These are phyloP conservation scores for Papiliotrema fonsecae DNA, from an alignment of 1,284 basidiomycete genomes.

Conservation along the genomic window DNA sequence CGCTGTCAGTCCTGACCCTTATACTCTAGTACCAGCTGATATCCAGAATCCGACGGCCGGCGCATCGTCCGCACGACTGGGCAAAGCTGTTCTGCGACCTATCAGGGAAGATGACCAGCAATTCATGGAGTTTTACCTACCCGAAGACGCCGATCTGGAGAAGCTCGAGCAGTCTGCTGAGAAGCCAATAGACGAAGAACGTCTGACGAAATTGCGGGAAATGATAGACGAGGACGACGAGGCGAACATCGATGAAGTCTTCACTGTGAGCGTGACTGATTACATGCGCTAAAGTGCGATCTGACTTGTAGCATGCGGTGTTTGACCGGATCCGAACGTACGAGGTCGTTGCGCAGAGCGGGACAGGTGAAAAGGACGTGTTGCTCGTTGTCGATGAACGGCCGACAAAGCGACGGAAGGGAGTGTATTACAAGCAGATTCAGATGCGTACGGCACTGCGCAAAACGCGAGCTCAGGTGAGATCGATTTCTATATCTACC, in stretches of 20 bases:
- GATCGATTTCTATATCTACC: slow-evolving; percentile 24
- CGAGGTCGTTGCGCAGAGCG: slow-evolving; percentile 36
- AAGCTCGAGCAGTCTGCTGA: slow-evolving; percentile 20
- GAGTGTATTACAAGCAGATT: slow-evolving; percentile 82
- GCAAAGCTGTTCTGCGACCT: slow-evolving; percentile 78
- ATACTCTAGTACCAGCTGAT: not conserved
- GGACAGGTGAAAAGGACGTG: slow-evolving; percentile 59
- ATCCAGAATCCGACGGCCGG: slow-evolving; percentile 60
- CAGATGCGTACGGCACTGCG: slow-evolving; percentile 78
- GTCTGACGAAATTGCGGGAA: slow-evolving; percentile 15
- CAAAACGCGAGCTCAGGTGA: slow-evolving; percentile 73
- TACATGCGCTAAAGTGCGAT: not conserved
- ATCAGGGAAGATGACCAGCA: slow-evolving; percentile 75
- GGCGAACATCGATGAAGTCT: slow-evolving; percentile 25
- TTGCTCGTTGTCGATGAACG: slow-evolving; percentile 65
- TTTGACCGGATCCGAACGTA: slow-evolving; percentile 42
- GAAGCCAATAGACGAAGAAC: slow-evolving; percentile 19
- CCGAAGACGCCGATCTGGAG: slow-evolving; percentile 62
- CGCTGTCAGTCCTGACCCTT: slow-evolving; percentile 55
- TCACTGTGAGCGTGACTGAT: slow-evolving; percentile 20
- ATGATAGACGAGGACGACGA: slow-evolving; percentile 20
- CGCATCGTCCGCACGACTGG: slow-evolving; percentile 53
- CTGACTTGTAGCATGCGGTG: slow-evolving; percentile 19
- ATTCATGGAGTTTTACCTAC: slow-evolving; percentile 83
- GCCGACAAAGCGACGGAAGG: slow-evolving; percentile 52